Percentiles rank a stretch among this genome's conserved stretches.
phyloP scores from a whole-genome alignment of 768 basidiomycete species.

The Amanita exitialis region DNA sequence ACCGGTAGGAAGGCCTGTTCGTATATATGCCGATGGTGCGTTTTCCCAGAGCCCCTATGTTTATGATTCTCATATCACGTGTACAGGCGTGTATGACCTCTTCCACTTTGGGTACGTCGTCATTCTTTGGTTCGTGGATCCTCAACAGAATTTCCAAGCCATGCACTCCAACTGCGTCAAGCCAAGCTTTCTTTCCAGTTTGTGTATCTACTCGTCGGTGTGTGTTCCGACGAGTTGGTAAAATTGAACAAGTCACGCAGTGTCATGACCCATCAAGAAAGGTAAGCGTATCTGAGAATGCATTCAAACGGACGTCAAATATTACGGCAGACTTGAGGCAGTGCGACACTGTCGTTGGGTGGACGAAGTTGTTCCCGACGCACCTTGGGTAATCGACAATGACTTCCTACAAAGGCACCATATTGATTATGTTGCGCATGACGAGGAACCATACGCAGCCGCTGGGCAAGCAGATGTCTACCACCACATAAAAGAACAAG shows the following conservation, averaged over 20 bases:
- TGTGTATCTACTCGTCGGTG: constrained; percentile 90
- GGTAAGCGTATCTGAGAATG: constrained; percentile 5
- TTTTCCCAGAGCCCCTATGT: constrained; percentile 17
- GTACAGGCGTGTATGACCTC: constrained; percentile 87
- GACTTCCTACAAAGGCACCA: constrained; percentile 75
- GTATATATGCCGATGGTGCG: constrained; percentile 91
- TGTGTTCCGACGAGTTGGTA: constrained; percentile 83
- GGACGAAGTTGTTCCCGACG: constrained; percentile 83
- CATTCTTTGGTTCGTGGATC: constrained; percentile 1
- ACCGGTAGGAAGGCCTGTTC: constrained; percentile 66
- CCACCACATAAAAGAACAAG: constrained; percentile 65
- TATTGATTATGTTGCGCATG: constrained; percentile 97
- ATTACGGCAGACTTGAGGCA: constrained; percentile 56
- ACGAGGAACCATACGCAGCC: constrained; percentile 79
- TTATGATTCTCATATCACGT: constrained; percentile 3
- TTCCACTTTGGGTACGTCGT: constrained; percentile 84
- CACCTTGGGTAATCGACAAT: constrained; percentile 83
- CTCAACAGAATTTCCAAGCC: constrained; percentile 37
- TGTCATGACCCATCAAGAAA: constrained; percentile 82
- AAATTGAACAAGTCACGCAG: constrained; percentile 67
- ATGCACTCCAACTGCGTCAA: constrained; percentile 92
- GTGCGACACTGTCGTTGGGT: constrained; percentile 98
- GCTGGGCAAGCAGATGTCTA: constrained; percentile 86
- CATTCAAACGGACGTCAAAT: not conserved
- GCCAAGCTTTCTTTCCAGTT: constrained; percentile 89